Base-by-base conservation (phyloP, 2,329 filamentous ascomycete species). In the Fusarium albosuccineum region DNA sequence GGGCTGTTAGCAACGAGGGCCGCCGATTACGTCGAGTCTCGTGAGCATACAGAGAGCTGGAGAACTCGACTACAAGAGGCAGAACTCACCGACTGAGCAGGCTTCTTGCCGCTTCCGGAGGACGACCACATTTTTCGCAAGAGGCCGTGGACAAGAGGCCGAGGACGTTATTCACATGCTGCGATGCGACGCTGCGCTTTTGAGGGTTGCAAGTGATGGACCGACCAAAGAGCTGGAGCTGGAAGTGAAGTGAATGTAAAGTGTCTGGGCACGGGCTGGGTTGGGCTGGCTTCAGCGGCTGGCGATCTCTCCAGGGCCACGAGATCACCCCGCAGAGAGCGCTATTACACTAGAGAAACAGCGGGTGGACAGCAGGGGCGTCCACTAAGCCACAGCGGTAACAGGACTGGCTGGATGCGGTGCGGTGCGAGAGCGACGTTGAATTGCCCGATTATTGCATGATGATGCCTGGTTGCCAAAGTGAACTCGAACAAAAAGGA, bases 71-170 rank as follows among this genome's bases (percentile, higher is more conserved):
- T 33, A 29, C 61, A 57, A 59, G 61, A 64, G 57, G 49, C 48
- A 67, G 48, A 39, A 79, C 85, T 77, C 82, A 93, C 91, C 88
- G 92, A 90, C 76, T 90, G 88, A 69, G 86, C 83, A 70, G 86
- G 84, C 83, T 93, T 93, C 83, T 91, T 91, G 80, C 86, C 82
- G 81, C 85, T 85, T 72, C 84, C 84, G 68, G 87, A 89, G 72
- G 87, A 89, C 67, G 87, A 86, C 81, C 89, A 90, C 88, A 91
- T 90, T 49, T 22, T 67, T 74, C 81, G 75, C 73, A 57, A 67
- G 64, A 67, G 70, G 73, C 72, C 70, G 69, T 70, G 71, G n/a
- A 52, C 61, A 62, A 70, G 57, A 59, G 64, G 66, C 49, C 52
- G 59, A 68, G 57, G 70, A 70, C 55, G 68, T 64, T 50, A 63